phyloP scores from a whole-genome alignment of 2,329 filamentous ascomycete genomes.

The Paecilomyces niveus region DNA sequence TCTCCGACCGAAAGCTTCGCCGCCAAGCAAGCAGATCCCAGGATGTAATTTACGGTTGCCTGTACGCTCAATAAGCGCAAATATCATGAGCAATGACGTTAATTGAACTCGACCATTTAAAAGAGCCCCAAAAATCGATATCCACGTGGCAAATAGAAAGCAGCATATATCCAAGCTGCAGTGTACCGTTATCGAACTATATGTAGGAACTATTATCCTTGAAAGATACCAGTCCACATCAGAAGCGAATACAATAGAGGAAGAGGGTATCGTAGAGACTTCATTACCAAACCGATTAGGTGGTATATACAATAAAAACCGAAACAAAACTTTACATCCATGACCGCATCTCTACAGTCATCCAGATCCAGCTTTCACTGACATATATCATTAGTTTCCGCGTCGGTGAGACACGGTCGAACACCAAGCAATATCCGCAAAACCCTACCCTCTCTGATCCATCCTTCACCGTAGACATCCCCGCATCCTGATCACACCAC shows the following conservation, averaged over 20 bases:
- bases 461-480: background rate
- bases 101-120: background rate
- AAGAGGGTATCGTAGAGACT: slow-evolving; percentile 30
- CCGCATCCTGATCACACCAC: background rate
- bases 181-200: background rate
- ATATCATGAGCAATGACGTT: slow-evolving; percentile 1
- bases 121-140: slow-evolving; percentile 1
- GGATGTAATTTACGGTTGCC: slow-evolving; percentile 24
- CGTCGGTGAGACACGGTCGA: background rate
- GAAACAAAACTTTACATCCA: background rate
- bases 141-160: background rate
- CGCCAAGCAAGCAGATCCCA: slow-evolving; percentile 4
- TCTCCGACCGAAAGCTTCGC: background rate
- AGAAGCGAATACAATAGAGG: background rate
- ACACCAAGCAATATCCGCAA: background rate
- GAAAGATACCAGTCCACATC: too few relatives aligned
- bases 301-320: slow-evolving; percentile 28
- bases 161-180: background rate
- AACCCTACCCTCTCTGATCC: background rate
- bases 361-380: background rate
- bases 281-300: slow-evolving; percentile 28
- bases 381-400: background rate
- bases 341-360: background rate
- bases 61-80: slow-evolving; percentile 13
- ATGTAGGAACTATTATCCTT: background rate